These are phyloP conservation scores for Pseudogymnoascus sp. DNA, from an alignment of 2,329 filamentous ascomycete species.

Conservation along the genomic window DNA sequence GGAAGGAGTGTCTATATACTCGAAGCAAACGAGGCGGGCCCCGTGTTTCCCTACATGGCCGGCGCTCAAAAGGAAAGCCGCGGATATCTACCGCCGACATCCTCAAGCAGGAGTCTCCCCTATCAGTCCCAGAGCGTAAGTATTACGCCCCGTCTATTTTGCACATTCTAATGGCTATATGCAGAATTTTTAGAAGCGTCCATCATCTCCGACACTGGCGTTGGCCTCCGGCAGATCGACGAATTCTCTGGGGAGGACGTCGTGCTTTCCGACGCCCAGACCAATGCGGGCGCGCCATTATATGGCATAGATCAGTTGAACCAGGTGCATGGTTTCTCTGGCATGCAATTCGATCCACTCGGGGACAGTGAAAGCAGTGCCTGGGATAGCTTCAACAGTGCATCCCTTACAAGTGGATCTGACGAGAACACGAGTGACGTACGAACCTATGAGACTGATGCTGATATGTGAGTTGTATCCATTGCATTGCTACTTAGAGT, in stretches of 20 bases:
- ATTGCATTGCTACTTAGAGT: not conserved
- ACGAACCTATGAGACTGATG: constrained; percentile 23
- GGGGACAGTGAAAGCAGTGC: not conserved
- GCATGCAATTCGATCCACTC: not conserved
- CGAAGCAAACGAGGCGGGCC: constrained; percentile 28
- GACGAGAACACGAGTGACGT: constrained; percentile 17
- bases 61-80: constrained; percentile 2
- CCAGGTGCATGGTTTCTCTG: constrained; percentile 15
- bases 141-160: constrained; percentile 18
- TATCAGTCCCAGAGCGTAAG: constrained; percentile 19
- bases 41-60: constrained; percentile 21
- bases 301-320: not conserved
- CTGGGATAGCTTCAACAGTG: constrained; percentile 16
- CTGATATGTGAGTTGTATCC: constrained; percentile 24
- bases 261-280: constrained; percentile 31
- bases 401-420: constrained; percentile 16
- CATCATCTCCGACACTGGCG: constrained; percentile 40
- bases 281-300: constrained; percentile 18
- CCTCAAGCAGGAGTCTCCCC: constrained; percentile 21
- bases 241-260: constrained; percentile 42
- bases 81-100: constrained; percentile 12
- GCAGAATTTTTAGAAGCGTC: constrained; percentile 22
- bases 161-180: constrained; percentile 20
- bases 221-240: constrained; percentile 41
- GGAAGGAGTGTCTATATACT: constrained; percentile 27